Base-by-base conservation (phyloP, 176 grass and related monocot species). In the Ampelocalamus luodianensis region DNA sequence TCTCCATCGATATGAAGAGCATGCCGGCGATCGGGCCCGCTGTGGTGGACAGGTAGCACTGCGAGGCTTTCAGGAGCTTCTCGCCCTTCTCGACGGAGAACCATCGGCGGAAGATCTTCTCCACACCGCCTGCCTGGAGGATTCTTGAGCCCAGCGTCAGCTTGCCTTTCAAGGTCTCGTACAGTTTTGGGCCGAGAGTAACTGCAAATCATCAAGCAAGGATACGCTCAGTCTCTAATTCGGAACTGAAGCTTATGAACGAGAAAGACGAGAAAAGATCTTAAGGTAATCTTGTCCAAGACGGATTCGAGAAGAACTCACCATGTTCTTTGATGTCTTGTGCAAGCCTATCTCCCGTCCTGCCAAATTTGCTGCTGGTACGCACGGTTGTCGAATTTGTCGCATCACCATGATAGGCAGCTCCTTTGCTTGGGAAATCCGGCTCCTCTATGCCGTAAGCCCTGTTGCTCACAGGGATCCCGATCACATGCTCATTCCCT, bases 101-200 rank as follows among this genome's bases (percentile, higher is more conserved):
- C 63, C 88, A 92, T 80, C 82, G 86, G 5, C 78, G 80, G 90
- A 97, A 97, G 62, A 91, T 87, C 60, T 86, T 93, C 89, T 91
- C 95, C 40, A 97, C 79, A n/a, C 95, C 90, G 18, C 95, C 95
- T 0, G 95, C 92, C 60, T 90, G 90, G 55, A 97, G 78, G 84
- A 97, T 91, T 61, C 89, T 89, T 11, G 89, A 81, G 2, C 88
- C 92, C 64, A 97, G 79, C 12, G 77, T 91, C 65, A 97, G 77
- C 72, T 97, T 97, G 10, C 92, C 95, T 75, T 94, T 93, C 80
- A 97, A 87, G 15, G 85, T 97, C 60, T 97, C 92, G 10, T 94
- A 93, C 43, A 97, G 85, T 0, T 87, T 97, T 4, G 90, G 83
- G 7, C 95, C 92, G 4, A 94, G 82, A 36, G 84, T 87, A 72